Evolutionary conservation across 805 yeast species (phyloP), one percentile per base, ranked within the genome.

Genomic region (Peterozyma xylosa): DNA sequence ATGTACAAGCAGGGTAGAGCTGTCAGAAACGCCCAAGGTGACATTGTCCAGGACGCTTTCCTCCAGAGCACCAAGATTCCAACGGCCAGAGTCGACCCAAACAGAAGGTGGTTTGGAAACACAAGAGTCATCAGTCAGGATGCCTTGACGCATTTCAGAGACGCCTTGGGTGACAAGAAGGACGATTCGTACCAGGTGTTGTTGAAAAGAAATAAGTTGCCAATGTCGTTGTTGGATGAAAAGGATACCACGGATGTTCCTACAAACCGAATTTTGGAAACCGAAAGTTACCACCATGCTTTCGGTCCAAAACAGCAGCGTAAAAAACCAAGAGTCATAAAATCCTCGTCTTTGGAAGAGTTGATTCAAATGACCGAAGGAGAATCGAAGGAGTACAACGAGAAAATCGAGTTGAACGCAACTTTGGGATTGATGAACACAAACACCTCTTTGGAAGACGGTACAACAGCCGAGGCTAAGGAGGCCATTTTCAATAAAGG

Each of bases 71-170:
- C 88, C 3, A 90, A 88, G 50, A 73, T 86, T 29, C 98, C 98
- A 11, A 78, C 71, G 50, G 98, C 98, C 1, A 74, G 99, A 48
- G 95, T 91, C 37, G 96, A 87, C 59, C 98, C 99, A 6, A 91
- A 91, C 63, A 78, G 96, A 63, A 79, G 95, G 59, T 91, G 98
- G 99, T 93, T 93, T 60, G 96, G 96, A 40, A 93, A 89, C 66
- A 88, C 99, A 11, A 78, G 99, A 59, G 99, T 91, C 35, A 91
- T 91, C 58, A 91, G 97, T 4, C 99, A 91, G 63, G 96, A 93
- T 71, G 96, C 98, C 2, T 70, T 91, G 56, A 71, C 84, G 29
- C 98, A 93, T 67, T 91, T 91, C 69, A 76, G 99, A 62, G 93
- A 86, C 53, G 97, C 97, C 9, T 73, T 91, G 68, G 95, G 93